Conservation (phyloP, 2,329 filamentous ascomycete genomes). For the Leptodontidium sp. region DNA sequence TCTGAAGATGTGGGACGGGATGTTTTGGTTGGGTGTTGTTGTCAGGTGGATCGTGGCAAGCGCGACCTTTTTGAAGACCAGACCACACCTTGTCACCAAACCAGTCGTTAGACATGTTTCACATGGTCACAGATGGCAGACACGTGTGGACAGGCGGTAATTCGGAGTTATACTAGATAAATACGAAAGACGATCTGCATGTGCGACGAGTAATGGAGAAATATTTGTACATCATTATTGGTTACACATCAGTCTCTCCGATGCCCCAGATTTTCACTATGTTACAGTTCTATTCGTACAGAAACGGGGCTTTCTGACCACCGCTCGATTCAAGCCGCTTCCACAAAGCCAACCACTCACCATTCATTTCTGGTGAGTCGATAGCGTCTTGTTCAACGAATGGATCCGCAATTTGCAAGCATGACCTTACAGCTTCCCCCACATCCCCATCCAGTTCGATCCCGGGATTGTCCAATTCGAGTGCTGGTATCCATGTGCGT, state of each 20-base stretch:
- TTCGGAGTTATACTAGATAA: neutral
- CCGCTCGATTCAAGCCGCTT: conserved; percentile 19
- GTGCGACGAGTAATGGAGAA: neutral
- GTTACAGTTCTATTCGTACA: conserved; percentile 28
- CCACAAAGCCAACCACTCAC: conserved; percentile 39
- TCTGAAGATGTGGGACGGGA: neutral
- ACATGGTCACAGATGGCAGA: neutral
- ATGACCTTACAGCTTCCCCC: conserved; percentile 58
- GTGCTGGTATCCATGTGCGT: conserved; percentile 65
- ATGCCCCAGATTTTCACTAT: conserved; percentile 18
- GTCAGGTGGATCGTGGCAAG: conserved; percentile 25
- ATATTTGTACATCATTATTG: conserved; percentile 2
- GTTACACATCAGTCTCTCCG: conserved; percentile 1
- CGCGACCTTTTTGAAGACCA: conserved; percentile 12
- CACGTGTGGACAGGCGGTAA: neutral
- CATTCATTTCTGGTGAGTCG: conserved; percentile 22
- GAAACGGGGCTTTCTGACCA: neutral
- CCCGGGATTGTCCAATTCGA: conserved; percentile 61
- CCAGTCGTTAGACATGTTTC: conserved; percentile 21
- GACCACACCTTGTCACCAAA: conserved; percentile 11
- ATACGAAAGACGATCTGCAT: neutral
- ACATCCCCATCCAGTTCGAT: conserved; percentile 56
- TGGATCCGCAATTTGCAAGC: conserved; percentile 63
- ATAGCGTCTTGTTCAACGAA: conserved; percentile 34
- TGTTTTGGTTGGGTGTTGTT: conserved; percentile 29